Evolutionary conservation across 805 yeast genomes (phyloP), one percentile per base, ranked within the genome.

Genomic region (Kazachstania psychrophila): DNA sequence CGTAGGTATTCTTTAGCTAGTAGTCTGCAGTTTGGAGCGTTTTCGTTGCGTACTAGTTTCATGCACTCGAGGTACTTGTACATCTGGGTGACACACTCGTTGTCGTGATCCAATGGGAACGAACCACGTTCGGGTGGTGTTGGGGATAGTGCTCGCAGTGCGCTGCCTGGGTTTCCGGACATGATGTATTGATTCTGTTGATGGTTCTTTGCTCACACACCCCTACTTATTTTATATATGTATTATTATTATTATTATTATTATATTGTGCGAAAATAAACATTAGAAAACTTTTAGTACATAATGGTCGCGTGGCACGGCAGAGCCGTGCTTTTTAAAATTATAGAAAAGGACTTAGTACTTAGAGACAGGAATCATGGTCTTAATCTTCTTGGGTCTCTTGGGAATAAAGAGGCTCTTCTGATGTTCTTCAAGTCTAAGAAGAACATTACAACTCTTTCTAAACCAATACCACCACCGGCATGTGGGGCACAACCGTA

Each of bases 401-500:
- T 83, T 60, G 99, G 99, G 92, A 92, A 92, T 60, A 89, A 68
- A 10, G 95, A 81, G n/a, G 99, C 96, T 61, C 98, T 80, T 66
- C 99, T 82, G 51, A 92, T 92, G 69, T 92, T 92, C 71, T 89
- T 89, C 70, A 92, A 73, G 58, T 87, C 98, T 61, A 92, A 73
- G 78, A 73, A 92, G 75, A 92, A 92, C 98, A 92, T 92, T 45
- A 92, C 86, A 24, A 92, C 98, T 70, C 99, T 84, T 69, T 92
- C 99, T 49, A 92, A 69, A 56, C 99, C 99, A 60, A 92, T 92
- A 65, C 99, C 99, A 69, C 98, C 99, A 62, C 99, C 99, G 24
- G 95, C 99, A 56, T 92, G 99, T 34, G 99, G 98, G 46, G 95
- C 81, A 71, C 96, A 89, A 14, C 97, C 99, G 59, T 80, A 89